phyloP scores from a whole-genome alignment of 2,329 filamentous ascomycete species.

The Aspergillus tubingensis region DNA sequence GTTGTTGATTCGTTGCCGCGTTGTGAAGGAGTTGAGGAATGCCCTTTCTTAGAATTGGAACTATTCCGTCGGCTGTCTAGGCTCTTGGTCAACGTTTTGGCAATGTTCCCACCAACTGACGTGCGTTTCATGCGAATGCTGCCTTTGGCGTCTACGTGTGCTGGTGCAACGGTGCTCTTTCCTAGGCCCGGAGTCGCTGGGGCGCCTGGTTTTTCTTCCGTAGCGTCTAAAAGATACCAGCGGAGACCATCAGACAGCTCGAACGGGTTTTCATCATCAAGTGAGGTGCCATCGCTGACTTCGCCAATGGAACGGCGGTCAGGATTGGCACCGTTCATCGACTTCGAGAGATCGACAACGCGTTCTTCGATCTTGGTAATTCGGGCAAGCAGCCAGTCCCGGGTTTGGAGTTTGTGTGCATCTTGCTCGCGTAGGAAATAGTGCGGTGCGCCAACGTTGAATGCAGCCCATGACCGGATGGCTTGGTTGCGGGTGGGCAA shows the following conservation, averaged over 20 bases:
- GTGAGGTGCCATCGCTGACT: constrained; percentile 57
- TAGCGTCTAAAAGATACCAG: constrained; percentile 94
- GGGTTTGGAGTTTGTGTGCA: constrained; percentile 74
- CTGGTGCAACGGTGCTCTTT: constrained; percentile 87
- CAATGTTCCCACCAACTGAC: constrained; percentile 69
- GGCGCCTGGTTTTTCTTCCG: constrained; percentile 87
- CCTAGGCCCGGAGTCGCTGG: constrained; percentile 90
- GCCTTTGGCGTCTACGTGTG: constrained; percentile 82
- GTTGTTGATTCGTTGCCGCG: constrained; percentile 37
- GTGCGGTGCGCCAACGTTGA: constrained; percentile 96
- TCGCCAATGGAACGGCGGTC: constrained; percentile 54
- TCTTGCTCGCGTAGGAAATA: constrained; percentile 96
- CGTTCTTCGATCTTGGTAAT: constrained; percentile 90
- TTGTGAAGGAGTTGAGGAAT: constrained; percentile 29
- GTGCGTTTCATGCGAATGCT: constrained; percentile 55
- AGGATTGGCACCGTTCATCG: constrained; percentile 58
- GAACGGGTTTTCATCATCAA: constrained; percentile 94
- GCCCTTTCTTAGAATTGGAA: constrained; percentile 76
- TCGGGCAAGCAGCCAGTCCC: constrained; percentile 95
- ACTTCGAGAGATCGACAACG: constrained; percentile 87
- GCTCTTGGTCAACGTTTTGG: constrained; percentile 79
- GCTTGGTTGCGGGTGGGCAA: constrained; percentile 92
- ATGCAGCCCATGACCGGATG: constrained; percentile 94
- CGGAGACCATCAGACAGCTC: constrained; percentile 90
- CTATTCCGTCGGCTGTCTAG: constrained; percentile 90